phyloP scores from a whole-genome alignment of 345 rosid genomes.

The Litchi chinensis region DNA sequence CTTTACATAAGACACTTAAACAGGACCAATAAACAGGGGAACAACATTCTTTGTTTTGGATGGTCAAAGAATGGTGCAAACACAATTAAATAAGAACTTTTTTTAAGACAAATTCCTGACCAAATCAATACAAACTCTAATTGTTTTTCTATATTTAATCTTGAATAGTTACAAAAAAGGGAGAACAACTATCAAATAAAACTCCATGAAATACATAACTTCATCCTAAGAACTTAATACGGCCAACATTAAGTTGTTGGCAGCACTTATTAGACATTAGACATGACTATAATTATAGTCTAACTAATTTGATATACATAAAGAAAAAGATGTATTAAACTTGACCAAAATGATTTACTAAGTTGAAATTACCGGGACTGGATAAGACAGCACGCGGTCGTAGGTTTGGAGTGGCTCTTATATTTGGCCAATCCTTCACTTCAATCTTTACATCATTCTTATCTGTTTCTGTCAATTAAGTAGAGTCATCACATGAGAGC shows the following conservation, averaged over 20 bases:
- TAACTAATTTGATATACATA: neutral
- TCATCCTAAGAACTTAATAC: neutral
- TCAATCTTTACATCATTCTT: constrained; percentile 26
- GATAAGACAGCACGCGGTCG: constrained; percentile 78
- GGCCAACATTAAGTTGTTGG: neutral
- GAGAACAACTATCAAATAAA: neutral
- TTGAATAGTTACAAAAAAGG: neutral
- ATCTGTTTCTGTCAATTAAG: constrained; percentile 32
- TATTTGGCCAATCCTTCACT: constrained; percentile 44
- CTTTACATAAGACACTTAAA: too few species aligned
- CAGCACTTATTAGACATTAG: neutral
- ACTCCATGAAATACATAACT: neutral
- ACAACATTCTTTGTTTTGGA: neutral
- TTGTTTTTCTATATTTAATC: neutral
- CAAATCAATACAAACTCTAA: neutral
- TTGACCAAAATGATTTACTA: neutral
- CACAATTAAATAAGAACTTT: neutral
- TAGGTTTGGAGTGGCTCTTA: constrained; percentile 47
- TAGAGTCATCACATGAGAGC: neutral
- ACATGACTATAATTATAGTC: neutral
- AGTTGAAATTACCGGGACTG: constrained; percentile 53
- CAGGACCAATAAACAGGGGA: neutral
- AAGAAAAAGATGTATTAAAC: neutral
- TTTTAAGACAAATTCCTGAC: neutral
- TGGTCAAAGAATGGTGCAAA: neutral